Evolutionary conservation across 2,329 filamentous ascomycete species (phyloP).

Genomic region (Fusarium coffeatum): DNA sequence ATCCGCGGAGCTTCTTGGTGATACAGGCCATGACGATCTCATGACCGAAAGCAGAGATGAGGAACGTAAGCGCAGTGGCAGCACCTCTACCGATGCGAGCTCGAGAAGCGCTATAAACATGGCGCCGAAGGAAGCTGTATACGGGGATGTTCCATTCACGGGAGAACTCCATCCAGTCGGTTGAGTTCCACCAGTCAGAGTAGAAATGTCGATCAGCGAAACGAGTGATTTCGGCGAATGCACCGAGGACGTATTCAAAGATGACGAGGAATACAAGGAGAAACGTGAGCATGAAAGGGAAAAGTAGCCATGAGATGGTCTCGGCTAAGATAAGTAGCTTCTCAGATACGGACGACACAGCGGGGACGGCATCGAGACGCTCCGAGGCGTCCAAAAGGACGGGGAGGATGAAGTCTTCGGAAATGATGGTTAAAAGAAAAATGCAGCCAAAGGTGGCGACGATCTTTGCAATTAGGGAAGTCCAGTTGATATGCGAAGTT

Average conservation of each 20-base stretch:
- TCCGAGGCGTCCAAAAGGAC: slow-evolving; percentile 78
- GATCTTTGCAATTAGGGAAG: slow-evolving; percentile 84
- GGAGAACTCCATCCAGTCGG: slow-evolving; percentile 95
- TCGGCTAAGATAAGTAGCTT: slow-evolving; percentile 84
- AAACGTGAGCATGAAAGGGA: slow-evolving; percentile 97
- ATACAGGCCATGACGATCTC: slow-evolving; percentile 98
- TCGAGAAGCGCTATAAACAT: slow-evolving; percentile 89
- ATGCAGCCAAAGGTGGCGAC: slow-evolving; percentile 95
- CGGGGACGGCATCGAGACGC: slow-evolving; percentile 59
- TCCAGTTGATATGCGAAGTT: slow-evolving; percentile 78
- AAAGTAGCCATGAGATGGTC: slow-evolving; percentile 89
- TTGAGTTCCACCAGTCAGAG: slow-evolving; percentile 79
- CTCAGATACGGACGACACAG: slow-evolving; percentile 66
- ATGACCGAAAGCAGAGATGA: slow-evolving; percentile 89
- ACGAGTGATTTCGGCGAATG: slow-evolving; percentile 91
- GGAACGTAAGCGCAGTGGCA: slow-evolving; percentile 90
- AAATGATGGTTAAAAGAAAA: slow-evolving; percentile 89
- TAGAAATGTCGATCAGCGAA: slow-evolving; percentile 98
- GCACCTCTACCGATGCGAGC: slow-evolving; percentile 79
- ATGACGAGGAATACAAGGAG: slow-evolving; percentile 97
- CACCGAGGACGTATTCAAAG: slow-evolving; percentile 95
- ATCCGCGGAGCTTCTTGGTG: slow-evolving; percentile 94
- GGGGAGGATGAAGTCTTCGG: slow-evolving; percentile 95
- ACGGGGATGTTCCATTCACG: slow-evolving; percentile 98
- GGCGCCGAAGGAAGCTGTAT: slow-evolving; percentile 92